A percentile compares a stretch with the other conserved stretches of the same genome.
Evolutionary conservation across 176 grass and related monocot species (phyloP).

Genomic region (Zoysia pacifica): DNA sequence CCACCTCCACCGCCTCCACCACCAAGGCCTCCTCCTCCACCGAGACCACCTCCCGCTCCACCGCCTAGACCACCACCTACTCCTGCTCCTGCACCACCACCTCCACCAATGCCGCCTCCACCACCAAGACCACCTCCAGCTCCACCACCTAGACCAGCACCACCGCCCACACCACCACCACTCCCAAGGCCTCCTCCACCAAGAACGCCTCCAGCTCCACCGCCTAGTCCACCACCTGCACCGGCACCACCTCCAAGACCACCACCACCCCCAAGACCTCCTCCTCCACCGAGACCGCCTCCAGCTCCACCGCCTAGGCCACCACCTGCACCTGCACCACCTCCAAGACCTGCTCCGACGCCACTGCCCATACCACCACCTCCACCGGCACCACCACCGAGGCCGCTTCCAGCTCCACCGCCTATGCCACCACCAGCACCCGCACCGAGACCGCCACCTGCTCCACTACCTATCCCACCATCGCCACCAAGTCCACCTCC

Average conservation of each 20-base stretch:
- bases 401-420: conserved; percentile 35
- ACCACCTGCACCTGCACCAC: neutral
- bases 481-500: conserved; percentile 28
- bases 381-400: conserved; percentile 10
- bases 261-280: conserved; percentile 40
- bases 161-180: conserved; percentile 30
- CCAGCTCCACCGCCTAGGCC: neutral
- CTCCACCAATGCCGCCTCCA: conserved; percentile 20
- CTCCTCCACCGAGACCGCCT: too few species aligned
- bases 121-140: conserved; percentile 31
- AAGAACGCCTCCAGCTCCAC: too few species aligned
- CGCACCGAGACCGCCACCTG: conserved; percentile 34
- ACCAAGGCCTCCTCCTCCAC: conserved; percentile 18
- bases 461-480: neutral
- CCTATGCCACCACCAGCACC: conserved; percentile 37
- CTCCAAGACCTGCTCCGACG: conserved; percentile 23
- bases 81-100: conserved; percentile 2
- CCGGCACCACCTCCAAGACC: conserved; percentile 35
- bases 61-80: neutral
- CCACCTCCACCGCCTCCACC: neutral
- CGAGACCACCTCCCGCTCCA: conserved; percentile 22
- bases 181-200: too few species aligned
- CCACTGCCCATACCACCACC: conserved; percentile 33
- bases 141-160: conserved; percentile 11
- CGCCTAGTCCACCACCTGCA: too few species aligned